Conservation (phyloP, 768 basidiomycete genomes). For the Mycena filopes region DNA sequence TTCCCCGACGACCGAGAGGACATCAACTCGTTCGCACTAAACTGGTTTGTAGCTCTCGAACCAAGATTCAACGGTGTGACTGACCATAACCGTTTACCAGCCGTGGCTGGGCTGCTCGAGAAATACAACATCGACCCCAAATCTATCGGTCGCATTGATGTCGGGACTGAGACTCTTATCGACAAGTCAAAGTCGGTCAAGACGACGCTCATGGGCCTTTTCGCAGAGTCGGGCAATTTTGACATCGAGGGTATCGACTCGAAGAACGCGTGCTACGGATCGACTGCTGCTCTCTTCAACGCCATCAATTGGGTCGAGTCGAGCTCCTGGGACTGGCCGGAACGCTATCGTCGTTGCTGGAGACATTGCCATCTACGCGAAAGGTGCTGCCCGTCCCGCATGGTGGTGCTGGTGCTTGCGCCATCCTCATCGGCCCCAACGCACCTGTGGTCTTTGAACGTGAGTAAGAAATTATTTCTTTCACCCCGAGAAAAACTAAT, state of each 20-base stretch:
- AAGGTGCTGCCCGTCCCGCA: slow-evolving; percentile 94
- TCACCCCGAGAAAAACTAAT: background rate
- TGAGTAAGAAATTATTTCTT: slow-evolving; percentile 54
- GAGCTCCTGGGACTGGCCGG: slow-evolving; percentile 95
- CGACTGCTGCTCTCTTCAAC: slow-evolving; percentile 98
- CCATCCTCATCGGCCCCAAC: slow-evolving; percentile 94
- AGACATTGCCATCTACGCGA: slow-evolving; percentile 99
- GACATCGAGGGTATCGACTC: slow-evolving; percentile 99
- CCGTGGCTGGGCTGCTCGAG: slow-evolving; percentile 87
- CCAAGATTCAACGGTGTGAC: background rate
- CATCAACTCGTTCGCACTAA: slow-evolving; percentile 97
- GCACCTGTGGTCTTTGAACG: slow-evolving; percentile 95
- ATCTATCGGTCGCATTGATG: slow-evolving; percentile 96
- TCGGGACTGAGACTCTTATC: slow-evolving; percentile 98
- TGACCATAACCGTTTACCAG: slow-evolving; percentile 50
- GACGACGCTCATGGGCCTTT: slow-evolving; percentile 98
- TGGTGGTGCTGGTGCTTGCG: slow-evolving; percentile 95
- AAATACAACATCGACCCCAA: slow-evolving; percentile 97
- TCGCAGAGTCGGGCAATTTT: slow-evolving; percentile 89
- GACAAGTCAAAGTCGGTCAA: slow-evolving; percentile 99
- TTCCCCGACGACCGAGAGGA: slow-evolving; percentile 99
- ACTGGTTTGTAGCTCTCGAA: slow-evolving; percentile 64
- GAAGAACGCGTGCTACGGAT: slow-evolving; percentile 99
- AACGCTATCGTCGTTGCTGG: slow-evolving; percentile 97
- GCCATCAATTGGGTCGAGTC: slow-evolving; percentile 98